phyloP scores from a whole-genome alignment of 495 filamentous ascomycete genomes.

The Cryomyces minteri region DNA sequence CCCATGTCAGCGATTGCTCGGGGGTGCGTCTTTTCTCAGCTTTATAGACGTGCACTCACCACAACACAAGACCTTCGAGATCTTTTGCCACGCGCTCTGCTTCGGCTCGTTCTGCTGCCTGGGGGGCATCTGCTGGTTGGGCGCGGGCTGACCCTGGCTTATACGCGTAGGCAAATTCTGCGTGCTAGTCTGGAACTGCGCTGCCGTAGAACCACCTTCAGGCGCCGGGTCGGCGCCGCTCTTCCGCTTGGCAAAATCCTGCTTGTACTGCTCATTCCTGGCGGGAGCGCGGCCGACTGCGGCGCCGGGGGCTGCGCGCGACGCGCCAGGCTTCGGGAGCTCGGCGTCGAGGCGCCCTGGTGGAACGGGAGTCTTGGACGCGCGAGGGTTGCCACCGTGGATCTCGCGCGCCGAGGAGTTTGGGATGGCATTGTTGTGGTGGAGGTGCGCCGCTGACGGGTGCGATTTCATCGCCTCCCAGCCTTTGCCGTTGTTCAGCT shows the following conservation, averaged over 20 bases:
- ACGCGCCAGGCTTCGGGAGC: slow-evolving; percentile 22
- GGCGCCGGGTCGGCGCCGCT: slow-evolving; percentile 54
- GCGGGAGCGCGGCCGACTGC: slow-evolving; percentile 55
- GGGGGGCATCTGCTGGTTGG: slow-evolving; percentile 20
- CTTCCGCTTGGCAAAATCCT: slow-evolving; percentile 37
- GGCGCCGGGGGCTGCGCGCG: slow-evolving; percentile 59
- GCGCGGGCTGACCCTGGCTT: slow-evolving; percentile 35
- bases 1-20: not conserved
- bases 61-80: slow-evolving; percentile 9
- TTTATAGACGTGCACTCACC: not conserved
- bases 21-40: not conserved
- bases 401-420: slow-evolving; percentile 64
- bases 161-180: slow-evolving; percentile 60
- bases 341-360: slow-evolving; percentile 89
- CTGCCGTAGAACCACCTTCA: slow-evolving; percentile 57
- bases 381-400: slow-evolving; percentile 41
- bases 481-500: slow-evolving; percentile 84
- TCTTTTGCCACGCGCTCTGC: slow-evolving; percentile 6
- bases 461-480: slow-evolving; percentile 86
- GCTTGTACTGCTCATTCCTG: slow-evolving; percentile 35
- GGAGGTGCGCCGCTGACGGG: slow-evolving; percentile 54
- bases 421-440: slow-evolving; percentile 52
- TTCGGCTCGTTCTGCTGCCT: slow-evolving; percentile 4
- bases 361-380: slow-evolving; percentile 39
- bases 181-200: slow-evolving; percentile 80